Percentiles rank a stretch among this genome's conserved stretches.
phyloP scores from a whole-genome alignment of 805 yeast species.

The Yamadazyma phyllophila region DNA sequence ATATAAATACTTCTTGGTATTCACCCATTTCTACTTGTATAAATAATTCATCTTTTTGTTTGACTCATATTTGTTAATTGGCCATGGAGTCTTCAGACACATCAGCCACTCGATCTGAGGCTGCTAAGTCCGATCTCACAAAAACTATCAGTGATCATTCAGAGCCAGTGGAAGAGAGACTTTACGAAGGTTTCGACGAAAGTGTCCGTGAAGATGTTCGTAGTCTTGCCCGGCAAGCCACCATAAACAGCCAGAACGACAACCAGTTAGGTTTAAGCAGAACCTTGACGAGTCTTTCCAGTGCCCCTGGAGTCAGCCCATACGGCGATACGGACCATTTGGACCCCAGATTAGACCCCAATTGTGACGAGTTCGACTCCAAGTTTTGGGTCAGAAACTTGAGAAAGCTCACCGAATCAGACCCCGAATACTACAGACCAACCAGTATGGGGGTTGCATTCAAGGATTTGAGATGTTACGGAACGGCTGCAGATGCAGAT shows the following conservation, averaged over 20 bases:
- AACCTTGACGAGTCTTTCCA: slow-evolving; percentile 46
- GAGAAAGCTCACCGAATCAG: slow-evolving; percentile 49
- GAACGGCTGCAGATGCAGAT: slow-evolving; percentile 66
- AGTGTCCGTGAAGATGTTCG: slow-evolving; percentile 33
- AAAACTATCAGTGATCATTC: neutral
- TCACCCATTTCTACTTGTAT: too few species aligned
- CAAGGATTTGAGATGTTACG: slow-evolving; percentile 57
- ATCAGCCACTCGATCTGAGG: slow-evolving; percentile 3
- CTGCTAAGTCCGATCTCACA: neutral
- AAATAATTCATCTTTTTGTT: neutral
- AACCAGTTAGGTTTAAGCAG: slow-evolving; percentile 18
- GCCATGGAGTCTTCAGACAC: slow-evolving; percentile 1
- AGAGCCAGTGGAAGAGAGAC: neutral
- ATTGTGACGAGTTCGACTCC: slow-evolving; percentile 55
- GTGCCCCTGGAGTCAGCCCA: slow-evolving; percentile 49
- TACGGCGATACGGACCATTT: slow-evolving; percentile 19
- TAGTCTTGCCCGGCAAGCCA: slow-evolving; percentile 31
- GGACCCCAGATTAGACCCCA: slow-evolving; percentile 49
- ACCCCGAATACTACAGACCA: slow-evolving; percentile 64
- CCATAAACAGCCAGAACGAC: neutral
- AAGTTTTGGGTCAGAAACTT: slow-evolving; percentile 68
- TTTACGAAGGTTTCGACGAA: slow-evolving; percentile 33
- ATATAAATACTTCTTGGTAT: too few species aligned
- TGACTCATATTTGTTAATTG: neutral
- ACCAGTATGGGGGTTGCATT: slow-evolving; percentile 59